Conservation (phyloP, 495 filamentous ascomycete species). For the Margaritispora aquatica region DNA sequence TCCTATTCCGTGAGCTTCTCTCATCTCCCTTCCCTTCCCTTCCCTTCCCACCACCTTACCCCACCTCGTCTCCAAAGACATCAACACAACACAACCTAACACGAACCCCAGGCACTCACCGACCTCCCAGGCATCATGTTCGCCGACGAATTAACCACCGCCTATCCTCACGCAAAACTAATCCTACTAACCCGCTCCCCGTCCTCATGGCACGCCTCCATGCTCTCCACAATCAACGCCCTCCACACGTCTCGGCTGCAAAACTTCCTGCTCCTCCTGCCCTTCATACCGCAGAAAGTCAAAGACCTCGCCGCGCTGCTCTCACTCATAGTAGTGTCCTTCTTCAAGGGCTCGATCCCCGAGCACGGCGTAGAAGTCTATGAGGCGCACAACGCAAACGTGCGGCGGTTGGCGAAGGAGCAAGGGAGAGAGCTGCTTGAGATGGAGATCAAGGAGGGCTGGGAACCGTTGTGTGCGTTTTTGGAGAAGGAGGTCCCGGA, state of each 20-base stretch:
- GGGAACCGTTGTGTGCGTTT: conserved; percentile 39
- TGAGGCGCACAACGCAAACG: conserved; percentile 22
- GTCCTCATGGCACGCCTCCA: conserved; percentile 34
- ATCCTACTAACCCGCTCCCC: conserved; percentile 32
- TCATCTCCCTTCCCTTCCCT: too few relatives aligned
- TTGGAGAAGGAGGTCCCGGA: conserved; percentile 24
- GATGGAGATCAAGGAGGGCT: conserved; percentile 37
- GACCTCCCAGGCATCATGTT: conserved; percentile 32
- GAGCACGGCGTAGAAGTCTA: conserved; percentile 15
- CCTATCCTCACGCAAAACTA: conserved; percentile 41
- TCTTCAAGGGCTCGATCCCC: background rate
- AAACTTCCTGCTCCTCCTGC: background rate
- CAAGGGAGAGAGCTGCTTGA: conserved; percentile 27
- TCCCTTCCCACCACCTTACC: too few relatives aligned
- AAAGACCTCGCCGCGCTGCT: background rate
- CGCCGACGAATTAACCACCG: conserved; percentile 32
- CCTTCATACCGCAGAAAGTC: background rate
- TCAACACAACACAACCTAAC: background rate
- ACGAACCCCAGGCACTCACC: conserved; percentile 26
- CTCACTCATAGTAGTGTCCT: background rate
- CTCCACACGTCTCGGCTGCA: background rate
- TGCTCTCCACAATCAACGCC: background rate
- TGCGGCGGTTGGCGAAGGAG: conserved; percentile 27
- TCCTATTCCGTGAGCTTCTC: background rate
- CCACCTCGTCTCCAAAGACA: too few relatives aligned